Evolutionary conservation across 2,329 filamentous ascomycete genomes (phyloP), one percentile per base, ranked within the genome.

Genomic region (Teratosphaeria gauchensis): DNA sequence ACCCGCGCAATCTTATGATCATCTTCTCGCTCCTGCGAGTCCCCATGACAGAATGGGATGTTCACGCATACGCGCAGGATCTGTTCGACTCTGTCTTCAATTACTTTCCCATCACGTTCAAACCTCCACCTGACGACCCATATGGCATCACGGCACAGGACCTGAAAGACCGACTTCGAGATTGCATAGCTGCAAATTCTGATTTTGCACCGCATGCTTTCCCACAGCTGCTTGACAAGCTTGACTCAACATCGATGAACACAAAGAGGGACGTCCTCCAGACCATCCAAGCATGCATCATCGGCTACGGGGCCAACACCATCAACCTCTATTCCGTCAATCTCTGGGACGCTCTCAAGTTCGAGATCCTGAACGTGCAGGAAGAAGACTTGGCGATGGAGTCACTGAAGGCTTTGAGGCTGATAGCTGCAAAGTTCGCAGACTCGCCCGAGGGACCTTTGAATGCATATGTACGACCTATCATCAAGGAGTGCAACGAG

Each of bases 41-140:
- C 14, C 77, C 86, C 1, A 85, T 87, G 79, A 77, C 84, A 6
- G 85, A 88, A 69, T 88, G 85, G 84, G 80, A 83, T 63, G 81
- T 87, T 59, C 77, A 78, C 3, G 77, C 77, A 46, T 78, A 85
- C 69, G 80, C 80, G 21, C 82, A 86, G 67, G 77, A 80, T 32
- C 75, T 87, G 52, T 88, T 88, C 67, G 85, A 88, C 63, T 79
- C 84, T 3, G 84, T 86, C 19, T 88, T 87, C 72, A 87, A 86
- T 65, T 88, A 88, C 70, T 88, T 88, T 67, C 85, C 85, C 0
- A 87, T 88, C 64, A 87, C 85, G 0, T 88, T 88, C 72, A 80
- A 83, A 65, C 84, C 85, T 11, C 85, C 85, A 1, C 85, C 84
- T 11, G 84, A 87, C 63, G 85, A 88, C 66, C 84, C 84, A 1